Evolutionary conservation across 257 asterid species (phyloP).

Genomic region (Nicotiana noctiflora): DNA sequence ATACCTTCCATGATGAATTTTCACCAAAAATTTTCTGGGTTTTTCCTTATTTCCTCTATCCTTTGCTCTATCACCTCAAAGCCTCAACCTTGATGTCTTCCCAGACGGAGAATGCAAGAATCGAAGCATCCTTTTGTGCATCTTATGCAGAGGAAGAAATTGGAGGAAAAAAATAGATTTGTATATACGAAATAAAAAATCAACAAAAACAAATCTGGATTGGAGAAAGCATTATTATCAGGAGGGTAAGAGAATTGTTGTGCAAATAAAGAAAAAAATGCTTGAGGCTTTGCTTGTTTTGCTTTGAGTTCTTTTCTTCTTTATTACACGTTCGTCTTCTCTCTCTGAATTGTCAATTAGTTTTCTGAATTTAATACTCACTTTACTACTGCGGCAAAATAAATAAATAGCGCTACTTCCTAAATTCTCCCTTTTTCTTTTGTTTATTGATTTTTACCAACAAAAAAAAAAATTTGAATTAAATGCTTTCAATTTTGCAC

Average conservation of each 20-base stretch:
- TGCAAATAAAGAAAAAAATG: not conserved
- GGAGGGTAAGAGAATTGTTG: not conserved
- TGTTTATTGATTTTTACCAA: too few species aligned
- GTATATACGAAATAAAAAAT: not conserved
- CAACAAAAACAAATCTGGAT: not conserved
- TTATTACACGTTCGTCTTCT: constrained; percentile 4
- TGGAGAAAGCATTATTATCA: not conserved
- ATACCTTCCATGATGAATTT: not conserved
- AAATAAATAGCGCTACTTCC: too few species aligned
- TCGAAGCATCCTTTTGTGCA: not conserved
- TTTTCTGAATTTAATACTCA: not conserved
- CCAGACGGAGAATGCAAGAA: not conserved
- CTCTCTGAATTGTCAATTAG: not conserved
- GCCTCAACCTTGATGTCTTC: not conserved
- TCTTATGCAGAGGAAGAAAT: not conserved
- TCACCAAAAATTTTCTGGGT: not conserved
- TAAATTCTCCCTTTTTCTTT: too few species aligned
- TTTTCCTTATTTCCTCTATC: not conserved
- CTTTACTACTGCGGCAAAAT: not conserved
- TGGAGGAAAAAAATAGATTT: not conserved
- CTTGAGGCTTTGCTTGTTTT: constrained; percentile 3
- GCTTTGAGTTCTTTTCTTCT: not conserved
- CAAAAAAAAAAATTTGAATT: too few species aligned
- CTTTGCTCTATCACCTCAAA: not conserved
- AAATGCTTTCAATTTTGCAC: too few species aligned